These are phyloP conservation scores for Teratosphaeria epicoccoides DNA, from an alignment of 2,329 filamentous ascomycete genomes.

Conservation along the genomic window DNA sequence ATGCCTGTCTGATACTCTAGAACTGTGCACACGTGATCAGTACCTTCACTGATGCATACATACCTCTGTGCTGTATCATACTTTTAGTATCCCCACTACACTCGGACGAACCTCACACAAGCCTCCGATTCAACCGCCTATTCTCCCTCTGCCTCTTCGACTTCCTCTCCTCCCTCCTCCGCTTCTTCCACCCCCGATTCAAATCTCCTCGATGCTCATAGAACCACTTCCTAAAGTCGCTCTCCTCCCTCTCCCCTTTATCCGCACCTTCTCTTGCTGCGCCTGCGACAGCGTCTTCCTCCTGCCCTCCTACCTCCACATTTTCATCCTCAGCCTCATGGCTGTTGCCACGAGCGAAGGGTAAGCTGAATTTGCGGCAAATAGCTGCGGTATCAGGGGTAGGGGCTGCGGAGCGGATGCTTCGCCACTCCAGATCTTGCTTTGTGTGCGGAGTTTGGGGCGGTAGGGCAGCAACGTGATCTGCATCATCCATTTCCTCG, in stretches of 20 bases:
- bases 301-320: slow-evolving; percentile 17
- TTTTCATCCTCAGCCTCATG: slow-evolving; percentile 38
- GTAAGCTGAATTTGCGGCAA: slow-evolving; percentile 50
- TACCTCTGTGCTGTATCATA: not conserved
- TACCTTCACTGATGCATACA: not conserved
- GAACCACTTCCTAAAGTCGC: slow-evolving; percentile 53
- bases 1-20: too few relatives aligned
- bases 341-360: slow-evolving; percentile 28
- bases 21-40: too few relatives aligned
- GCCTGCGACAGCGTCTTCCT: slow-evolving; percentile 4
- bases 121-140: slow-evolving; percentile 36
- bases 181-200: slow-evolving; percentile 43
- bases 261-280: not conserved
- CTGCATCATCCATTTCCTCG: slow-evolving; percentile 25
- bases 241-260: slow-evolving; percentile 32
- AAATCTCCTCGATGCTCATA: slow-evolving; percentile 41
- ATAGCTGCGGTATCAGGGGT: slow-evolving; percentile 87
- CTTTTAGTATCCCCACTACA: too few relatives aligned
- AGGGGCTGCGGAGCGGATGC: slow-evolving; percentile 76
- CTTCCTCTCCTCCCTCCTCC: slow-evolving; percentile 50
- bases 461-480: slow-evolving; percentile 8
- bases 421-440: slow-evolving; percentile 64
- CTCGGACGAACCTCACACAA: slow-evolving; percentile 9
- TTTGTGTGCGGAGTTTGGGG: slow-evolving; percentile 79
- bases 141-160: slow-evolving; percentile 51